These are phyloP conservation scores for Gossypioides kirkii DNA, from an alignment of 345 rosid genomes.

Conservation along the genomic window DNA sequence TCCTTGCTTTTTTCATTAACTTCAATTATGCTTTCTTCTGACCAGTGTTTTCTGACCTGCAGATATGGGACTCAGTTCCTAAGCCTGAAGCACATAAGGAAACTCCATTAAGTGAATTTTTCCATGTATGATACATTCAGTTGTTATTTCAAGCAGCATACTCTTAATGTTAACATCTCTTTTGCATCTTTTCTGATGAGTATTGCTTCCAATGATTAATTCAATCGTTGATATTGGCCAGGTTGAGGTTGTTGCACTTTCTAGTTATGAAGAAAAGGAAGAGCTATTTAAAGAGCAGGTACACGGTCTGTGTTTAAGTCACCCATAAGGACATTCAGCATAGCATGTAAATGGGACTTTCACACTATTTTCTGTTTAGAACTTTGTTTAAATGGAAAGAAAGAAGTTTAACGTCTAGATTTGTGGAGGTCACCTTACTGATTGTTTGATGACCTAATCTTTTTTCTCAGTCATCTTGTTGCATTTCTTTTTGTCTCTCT, in stretches of 20 bases:
- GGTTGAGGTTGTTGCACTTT: conserved; percentile 98
- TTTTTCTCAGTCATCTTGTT: too few species aligned
- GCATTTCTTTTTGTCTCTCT: background rate
- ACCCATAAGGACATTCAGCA: background rate
- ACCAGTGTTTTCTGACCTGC: conserved; percentile 23
- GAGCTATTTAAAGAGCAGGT: conserved; percentile 98
- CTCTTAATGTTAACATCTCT: conserved; percentile 11
- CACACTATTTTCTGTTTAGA: background rate
- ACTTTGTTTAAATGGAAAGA: conserved; percentile 5
- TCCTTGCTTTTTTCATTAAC: conserved; percentile 11
- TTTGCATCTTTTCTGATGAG: background rate
- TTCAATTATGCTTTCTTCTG: conserved; percentile 15
- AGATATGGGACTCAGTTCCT: conserved; percentile 98
- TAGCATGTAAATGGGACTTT: background rate
- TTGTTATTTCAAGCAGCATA: background rate
- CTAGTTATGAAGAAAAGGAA: conserved; percentile 97
- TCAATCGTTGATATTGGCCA: conserved; percentile 26
- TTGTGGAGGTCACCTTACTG: background rate
- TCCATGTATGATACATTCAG: conserved; percentile 53
- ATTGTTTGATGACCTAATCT: background rate
- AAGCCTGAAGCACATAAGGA: conserved; percentile 91
- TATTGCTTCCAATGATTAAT: conserved; percentile 12
- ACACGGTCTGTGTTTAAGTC: conserved; percentile 1
- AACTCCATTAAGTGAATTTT: conserved; percentile 93
- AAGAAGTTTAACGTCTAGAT: background rate